Evolutionary conservation across 164 flowering plant species (phyloP).

Genomic region (Santalum album): DNA sequence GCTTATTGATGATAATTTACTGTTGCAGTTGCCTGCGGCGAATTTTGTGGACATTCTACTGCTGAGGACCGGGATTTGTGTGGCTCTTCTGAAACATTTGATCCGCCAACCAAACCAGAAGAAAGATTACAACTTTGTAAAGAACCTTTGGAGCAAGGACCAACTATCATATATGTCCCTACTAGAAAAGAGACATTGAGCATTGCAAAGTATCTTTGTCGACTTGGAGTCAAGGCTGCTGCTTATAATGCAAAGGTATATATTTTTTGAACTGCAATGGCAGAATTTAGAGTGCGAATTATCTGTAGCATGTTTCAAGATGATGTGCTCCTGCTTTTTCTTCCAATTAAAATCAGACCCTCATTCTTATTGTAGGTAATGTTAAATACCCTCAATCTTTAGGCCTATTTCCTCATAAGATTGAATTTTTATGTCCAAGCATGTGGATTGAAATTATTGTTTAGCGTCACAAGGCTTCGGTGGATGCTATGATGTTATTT

Average conservation of each 20-base stretch:
- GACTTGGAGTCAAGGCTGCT: slow-evolving; percentile 68
- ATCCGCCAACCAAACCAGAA: slow-evolving; percentile 21
- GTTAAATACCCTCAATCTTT: too few species aligned
- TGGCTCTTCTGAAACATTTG: slow-evolving; percentile 15
- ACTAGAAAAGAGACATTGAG: slow-evolving; percentile 75
- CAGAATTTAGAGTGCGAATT: not conserved
- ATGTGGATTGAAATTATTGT: too few species aligned
- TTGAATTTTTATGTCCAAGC: too few species aligned
- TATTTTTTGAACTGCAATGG: not conserved
- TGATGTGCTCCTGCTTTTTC: too few species aligned
- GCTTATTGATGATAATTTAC: not conserved
- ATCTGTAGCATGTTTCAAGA: too few species aligned
- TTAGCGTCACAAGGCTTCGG: too few species aligned
- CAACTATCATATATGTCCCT: slow-evolving; percentile 82
- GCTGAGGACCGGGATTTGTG: slow-evolving; percentile 9
- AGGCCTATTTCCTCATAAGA: too few species aligned
- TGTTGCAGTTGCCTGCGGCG: slow-evolving; percentile 69
- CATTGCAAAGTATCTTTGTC: slow-evolving; percentile 50
- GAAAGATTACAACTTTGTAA: slow-evolving; percentile 18
- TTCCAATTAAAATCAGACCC: too few species aligned
- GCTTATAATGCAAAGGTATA: slow-evolving; percentile 84
- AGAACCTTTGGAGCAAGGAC: slow-evolving; percentile 47
- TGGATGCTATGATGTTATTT: too few species aligned
- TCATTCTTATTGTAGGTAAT: too few species aligned
- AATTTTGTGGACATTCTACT: slow-evolving; percentile 40